Conservation (phyloP, 2,329 filamentous ascomycete genomes). For the Penicillium sp. region DNA sequence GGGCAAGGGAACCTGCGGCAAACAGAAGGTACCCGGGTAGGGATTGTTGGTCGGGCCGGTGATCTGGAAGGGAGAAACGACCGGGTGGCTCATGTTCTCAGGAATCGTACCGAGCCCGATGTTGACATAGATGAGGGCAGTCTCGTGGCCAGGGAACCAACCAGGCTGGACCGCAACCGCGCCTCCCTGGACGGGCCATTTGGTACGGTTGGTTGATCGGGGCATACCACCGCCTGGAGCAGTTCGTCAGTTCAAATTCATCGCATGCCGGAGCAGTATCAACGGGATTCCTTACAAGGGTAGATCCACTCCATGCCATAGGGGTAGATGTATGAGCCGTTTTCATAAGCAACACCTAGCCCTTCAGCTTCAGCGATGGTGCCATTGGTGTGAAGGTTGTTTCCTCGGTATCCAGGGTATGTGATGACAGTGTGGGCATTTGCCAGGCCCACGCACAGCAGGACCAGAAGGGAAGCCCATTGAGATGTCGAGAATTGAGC, state of each 20-base stretch:
- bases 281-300: constrained; percentile 67
- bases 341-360: constrained; percentile 48
- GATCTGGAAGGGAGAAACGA: constrained; percentile 80
- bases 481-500: constrained; percentile 27
- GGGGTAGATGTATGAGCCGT: constrained; percentile 60
- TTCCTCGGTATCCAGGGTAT: constrained; percentile 83
- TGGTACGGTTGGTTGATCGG: constrained; percentile 78
- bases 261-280: neutral
- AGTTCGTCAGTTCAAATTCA: neutral
- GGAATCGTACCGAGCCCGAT: constrained; percentile 82
- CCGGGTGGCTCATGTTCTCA: constrained; percentile 80
- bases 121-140: constrained; percentile 86
- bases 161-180: constrained; percentile 89
- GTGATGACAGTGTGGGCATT: constrained; percentile 73
- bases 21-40: constrained; percentile 86
- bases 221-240: constrained; percentile 76
- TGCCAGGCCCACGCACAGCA: constrained; percentile 41
- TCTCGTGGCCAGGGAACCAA: constrained; percentile 88
- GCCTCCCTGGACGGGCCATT: constrained; percentile 86
- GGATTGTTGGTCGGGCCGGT: constrained; percentile 76
- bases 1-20: constrained; percentile 86
- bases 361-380: constrained; percentile 50
- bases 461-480: constrained; percentile 30
- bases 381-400: constrained; percentile 78
- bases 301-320: constrained; percentile 96